Evolutionary conservation across 108 stramenopile species (phyloP).

Genomic region (Nitzschia putrida): DNA sequence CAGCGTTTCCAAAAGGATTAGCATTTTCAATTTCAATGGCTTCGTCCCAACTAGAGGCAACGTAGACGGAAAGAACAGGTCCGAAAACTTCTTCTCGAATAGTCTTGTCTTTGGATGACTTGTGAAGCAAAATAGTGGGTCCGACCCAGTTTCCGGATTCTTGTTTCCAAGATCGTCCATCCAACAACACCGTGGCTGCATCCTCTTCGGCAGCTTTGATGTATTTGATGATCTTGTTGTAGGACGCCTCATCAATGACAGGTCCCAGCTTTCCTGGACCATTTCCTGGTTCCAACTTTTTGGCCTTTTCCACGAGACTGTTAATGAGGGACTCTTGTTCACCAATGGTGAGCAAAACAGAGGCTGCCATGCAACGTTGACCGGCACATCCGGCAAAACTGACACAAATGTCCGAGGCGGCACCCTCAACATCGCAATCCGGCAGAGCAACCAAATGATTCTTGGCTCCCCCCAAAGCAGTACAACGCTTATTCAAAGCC

Average conservation of each 20-base stretch:
- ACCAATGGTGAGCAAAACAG: conserved; percentile 87
- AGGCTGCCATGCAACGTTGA: conserved; percentile 94
- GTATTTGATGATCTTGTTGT: conserved; percentile 79
- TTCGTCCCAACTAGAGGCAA: conserved; percentile 81
- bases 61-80: conserved; percentile 86
- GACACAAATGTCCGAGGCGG: conserved; percentile 89
- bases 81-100: conserved; percentile 95
- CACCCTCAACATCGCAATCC: conserved; percentile 84
- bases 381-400: conserved; percentile 90
- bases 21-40: conserved; percentile 93
- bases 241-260: conserved; percentile 82
- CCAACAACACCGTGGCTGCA: conserved; percentile 86
- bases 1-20: conserved; percentile 96
- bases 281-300: conserved; percentile 72
- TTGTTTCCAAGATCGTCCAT: conserved; percentile 85
- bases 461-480: conserved; percentile 95
- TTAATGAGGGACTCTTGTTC: conserved; percentile 59
- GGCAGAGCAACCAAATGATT: conserved; percentile 94
- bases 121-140: conserved; percentile 87
- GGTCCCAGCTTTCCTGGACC: conserved; percentile 89
- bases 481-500: conserved; percentile 82
- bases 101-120: conserved; percentile 62
- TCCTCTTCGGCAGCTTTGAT: conserved; percentile 75
- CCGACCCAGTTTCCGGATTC: conserved; percentile 81
- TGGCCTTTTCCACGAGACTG: conserved; percentile 69